These are phyloP conservation scores for Aspergillus ochraceoroseus DNA, from an alignment of 2,329 filamentous ascomycete genomes.

Conservation along the genomic window DNA sequence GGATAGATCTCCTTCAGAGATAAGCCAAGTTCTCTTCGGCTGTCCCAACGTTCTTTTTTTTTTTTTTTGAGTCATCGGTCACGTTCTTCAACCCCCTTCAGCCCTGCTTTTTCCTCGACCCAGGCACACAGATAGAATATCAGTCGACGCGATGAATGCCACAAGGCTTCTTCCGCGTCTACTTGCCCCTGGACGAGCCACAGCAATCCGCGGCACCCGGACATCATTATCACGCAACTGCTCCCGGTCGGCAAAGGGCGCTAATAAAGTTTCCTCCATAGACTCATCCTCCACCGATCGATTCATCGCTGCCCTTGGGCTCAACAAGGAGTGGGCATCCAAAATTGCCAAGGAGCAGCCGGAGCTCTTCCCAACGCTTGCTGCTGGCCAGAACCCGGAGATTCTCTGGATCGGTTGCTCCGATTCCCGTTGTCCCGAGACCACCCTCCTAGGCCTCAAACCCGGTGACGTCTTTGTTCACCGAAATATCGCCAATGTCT, in stretches of 20 bases:
- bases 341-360: slow-evolving; percentile 63
- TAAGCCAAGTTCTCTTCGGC: too few relatives aligned
- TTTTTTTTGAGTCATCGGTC: slow-evolving; percentile 6
- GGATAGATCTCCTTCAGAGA: too few relatives aligned
- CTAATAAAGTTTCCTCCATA: slow-evolving; percentile 16
- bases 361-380: slow-evolving; percentile 63
- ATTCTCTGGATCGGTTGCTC: slow-evolving; percentile 81
- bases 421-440: slow-evolving; percentile 79
- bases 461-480: slow-evolving; percentile 85
- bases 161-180: slow-evolving; percentile 21
- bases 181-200: slow-evolving; percentile 2
- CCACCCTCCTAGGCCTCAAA: slow-evolving; percentile 69
- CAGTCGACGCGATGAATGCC: slow-evolving; percentile 19
- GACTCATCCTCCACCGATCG: slow-evolving; percentile 45
- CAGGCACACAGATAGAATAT: slow-evolving; percentile 1
- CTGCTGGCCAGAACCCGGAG: slow-evolving; percentile 59
- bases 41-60: slow-evolving; percentile 4
- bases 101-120: slow-evolving; percentile 7
- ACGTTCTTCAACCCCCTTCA: neutral
- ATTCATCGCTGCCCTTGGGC: slow-evolving; percentile 59
- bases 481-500: slow-evolving; percentile 84
- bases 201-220: neutral
- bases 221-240: neutral
- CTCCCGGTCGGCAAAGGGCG: slow-evolving; percentile 3
- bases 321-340: slow-evolving; percentile 66